These are phyloP conservation scores for Ustilago curta DNA, from an alignment of 1,284 basidiomycete species.

Conservation along the genomic window DNA sequence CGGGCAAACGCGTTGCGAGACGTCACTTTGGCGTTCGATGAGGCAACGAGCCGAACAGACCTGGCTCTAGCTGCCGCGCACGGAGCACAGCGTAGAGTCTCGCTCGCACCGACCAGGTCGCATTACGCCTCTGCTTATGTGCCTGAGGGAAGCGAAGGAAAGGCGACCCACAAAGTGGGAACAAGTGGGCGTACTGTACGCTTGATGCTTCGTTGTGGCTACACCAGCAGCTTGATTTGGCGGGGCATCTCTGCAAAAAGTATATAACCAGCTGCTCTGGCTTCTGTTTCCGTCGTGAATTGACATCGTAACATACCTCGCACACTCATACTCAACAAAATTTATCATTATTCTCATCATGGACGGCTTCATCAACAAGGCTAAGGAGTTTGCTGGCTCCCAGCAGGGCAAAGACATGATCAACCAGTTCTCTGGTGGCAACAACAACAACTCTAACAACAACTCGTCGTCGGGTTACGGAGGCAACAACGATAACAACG, in stretches of 20 bases:
- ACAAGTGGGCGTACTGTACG: background rate
- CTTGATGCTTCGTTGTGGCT: background rate
- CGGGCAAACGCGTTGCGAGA: background rate
- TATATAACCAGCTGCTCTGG: slow-evolving; percentile 7
- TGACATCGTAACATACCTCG: background rate
- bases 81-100: slow-evolving; percentile 5
- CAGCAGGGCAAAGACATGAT: slow-evolving; percentile 52
- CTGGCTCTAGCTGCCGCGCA: background rate
- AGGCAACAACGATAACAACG: slow-evolving; percentile 14
- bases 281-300: too few relatives aligned
- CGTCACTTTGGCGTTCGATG: slow-evolving; percentile 10
- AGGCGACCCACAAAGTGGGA: background rate
- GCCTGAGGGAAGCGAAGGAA: background rate
- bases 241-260: background rate
- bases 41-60: slow-evolving; percentile 2
- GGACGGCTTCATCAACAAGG: slow-evolving; percentile 61
- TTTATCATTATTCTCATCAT: slow-evolving; percentile 30
- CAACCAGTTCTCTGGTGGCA: slow-evolving; percentile 46
- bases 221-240: background rate
- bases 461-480: slow-evolving; percentile 11
- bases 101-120: slow-evolving; percentile 1
- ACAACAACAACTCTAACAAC: slow-evolving; percentile 32
- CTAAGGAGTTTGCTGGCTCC: slow-evolving; percentile 57
- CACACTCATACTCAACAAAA: background rate
- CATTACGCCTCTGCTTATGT: background rate